phyloP scores from a whole-genome alignment of 2,329 filamentous ascomycete species.

The Eurotiales sp. region DNA sequence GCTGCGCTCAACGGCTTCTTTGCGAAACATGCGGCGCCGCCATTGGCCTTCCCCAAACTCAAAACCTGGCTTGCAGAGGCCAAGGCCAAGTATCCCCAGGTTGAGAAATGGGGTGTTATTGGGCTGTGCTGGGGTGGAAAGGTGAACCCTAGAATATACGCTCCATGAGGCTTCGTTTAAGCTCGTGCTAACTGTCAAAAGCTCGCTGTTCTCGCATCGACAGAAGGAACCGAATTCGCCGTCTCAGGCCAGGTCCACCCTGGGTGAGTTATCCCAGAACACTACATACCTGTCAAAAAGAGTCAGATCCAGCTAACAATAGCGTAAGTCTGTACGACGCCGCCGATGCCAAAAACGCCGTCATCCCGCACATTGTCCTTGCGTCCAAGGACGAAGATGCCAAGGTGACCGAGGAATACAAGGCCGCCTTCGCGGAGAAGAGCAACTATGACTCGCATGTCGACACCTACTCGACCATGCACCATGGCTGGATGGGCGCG shows the following conservation, averaged over 20 bases:
- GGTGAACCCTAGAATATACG: too few species aligned
- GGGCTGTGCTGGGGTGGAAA: conserved; percentile 73
- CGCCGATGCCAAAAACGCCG: conserved; percentile 57
- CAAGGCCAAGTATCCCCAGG: conserved; percentile 49
- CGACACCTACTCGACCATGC: conserved; percentile 64
- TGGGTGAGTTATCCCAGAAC: conserved; percentile 21
- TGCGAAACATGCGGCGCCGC: conserved; percentile 34
- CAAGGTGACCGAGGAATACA: conserved; percentile 51
- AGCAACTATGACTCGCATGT: conserved; percentile 55
- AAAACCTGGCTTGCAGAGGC: conserved; percentile 42
- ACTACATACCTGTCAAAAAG: not conserved
- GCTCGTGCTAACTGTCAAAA: conserved; percentile 19
- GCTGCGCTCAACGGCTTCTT: conserved; percentile 59
- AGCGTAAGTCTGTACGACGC: conserved; percentile 43
- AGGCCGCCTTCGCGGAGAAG: conserved; percentile 45
- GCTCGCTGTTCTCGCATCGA: conserved; percentile 44
- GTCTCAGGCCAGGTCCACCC: conserved; percentile 36
- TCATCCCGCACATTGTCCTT: conserved; percentile 59
- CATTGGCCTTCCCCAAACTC: conserved; percentile 28
- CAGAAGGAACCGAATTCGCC: conserved; percentile 52
- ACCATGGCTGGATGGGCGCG: conserved; percentile 73
- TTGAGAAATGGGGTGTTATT: conserved; percentile 59
- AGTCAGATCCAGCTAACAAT: not conserved
- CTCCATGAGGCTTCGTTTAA: too few species aligned
- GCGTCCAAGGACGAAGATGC: conserved; percentile 63